Evolutionary conservation across 768 basidiomycete species (phyloP), one percentile per base, ranked within the genome.

Genomic region (Phlebiopsis gigantea): DNA sequence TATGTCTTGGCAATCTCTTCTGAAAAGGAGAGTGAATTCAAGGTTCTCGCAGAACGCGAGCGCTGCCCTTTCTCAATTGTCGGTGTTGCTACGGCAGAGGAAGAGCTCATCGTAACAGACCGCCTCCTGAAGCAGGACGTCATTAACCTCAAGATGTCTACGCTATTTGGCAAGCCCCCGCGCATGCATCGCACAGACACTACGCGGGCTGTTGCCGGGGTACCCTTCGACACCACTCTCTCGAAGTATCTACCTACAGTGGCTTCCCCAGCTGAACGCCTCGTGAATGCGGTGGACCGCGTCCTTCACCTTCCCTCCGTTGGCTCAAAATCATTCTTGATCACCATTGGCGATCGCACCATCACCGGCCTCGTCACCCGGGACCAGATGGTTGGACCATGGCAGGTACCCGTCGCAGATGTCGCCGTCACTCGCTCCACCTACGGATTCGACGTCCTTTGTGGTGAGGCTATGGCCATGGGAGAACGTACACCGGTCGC

Each of bases 361-460:
- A 87, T 99, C 69, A 93, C 95, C 0, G 97, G 97, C 22, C 84
- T 99, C 46, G 92, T 98, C 59, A 84, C 89, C 5, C 84, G 97
- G 53, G 97, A 99, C 68, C 97, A 99, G 72, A 98, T 99, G 96
- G 93, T 98, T 22, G 97, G 97, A 0, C 96, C 95, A 0, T 99
- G 91, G 90, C 97, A 99, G 72, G 90, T 98, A 9, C 96, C 97
- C 34, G 92, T 98, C 6, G 90, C 96, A 19, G 96, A 99, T 63
- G 96, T 97, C 50, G 97, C 96, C 2, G 92, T 98, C 43, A 99
- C 96, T 4, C 86, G 90, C n/a, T 79, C 93, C 0, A 85, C 93
- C 6, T 97, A 97, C 68, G 95, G 97, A 0, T 98, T 98, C 71
- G 83, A 91, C 51, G 81, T 90, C 30, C 68, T 77, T 7, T 77